Conservation (phyloP, 768 basidiomycete genomes). For the Suillus ampliporus region DNA sequence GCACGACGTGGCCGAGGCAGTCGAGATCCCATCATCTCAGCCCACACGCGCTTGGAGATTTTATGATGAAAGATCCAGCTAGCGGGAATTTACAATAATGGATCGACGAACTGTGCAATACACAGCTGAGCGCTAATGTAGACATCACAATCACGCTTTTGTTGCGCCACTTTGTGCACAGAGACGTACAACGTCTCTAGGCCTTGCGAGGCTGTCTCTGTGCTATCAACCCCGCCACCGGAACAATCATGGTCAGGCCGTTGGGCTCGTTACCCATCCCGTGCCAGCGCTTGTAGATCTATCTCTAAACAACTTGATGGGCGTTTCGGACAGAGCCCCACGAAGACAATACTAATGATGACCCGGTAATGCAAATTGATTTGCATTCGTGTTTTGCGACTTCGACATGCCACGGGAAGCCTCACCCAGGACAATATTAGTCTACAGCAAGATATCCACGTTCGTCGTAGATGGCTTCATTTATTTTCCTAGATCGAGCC, state of each 20-base stretch:
- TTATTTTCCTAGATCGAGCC: constrained; percentile 2
- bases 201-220: neutral
- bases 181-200: neutral
- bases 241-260: neutral
- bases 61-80: neutral
- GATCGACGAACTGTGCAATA: neutral
- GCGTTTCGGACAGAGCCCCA: neutral
- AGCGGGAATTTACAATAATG: neutral
- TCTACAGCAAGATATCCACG: neutral
- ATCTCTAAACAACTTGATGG: neutral
- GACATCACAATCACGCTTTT: neutral
- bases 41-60: neutral
- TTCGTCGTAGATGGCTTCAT: neutral
- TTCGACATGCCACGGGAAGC: too few relatives aligned
- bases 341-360: too few relatives aligned
- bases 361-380: too few relatives aligned
- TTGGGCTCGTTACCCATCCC: neutral
- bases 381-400: too few relatives aligned
- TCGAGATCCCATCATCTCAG: neutral
- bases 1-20: neutral
- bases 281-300: neutral
- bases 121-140: neutral
- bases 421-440: too few relatives aligned
- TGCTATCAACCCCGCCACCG: neutral
- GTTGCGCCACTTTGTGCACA: neutral